Percentiles rank a stretch among this genome's conserved stretches.
Evolutionary conservation across 2,329 filamentous ascomycete genomes (phyloP).

Genomic region (Epichloe gansuensis): DNA sequence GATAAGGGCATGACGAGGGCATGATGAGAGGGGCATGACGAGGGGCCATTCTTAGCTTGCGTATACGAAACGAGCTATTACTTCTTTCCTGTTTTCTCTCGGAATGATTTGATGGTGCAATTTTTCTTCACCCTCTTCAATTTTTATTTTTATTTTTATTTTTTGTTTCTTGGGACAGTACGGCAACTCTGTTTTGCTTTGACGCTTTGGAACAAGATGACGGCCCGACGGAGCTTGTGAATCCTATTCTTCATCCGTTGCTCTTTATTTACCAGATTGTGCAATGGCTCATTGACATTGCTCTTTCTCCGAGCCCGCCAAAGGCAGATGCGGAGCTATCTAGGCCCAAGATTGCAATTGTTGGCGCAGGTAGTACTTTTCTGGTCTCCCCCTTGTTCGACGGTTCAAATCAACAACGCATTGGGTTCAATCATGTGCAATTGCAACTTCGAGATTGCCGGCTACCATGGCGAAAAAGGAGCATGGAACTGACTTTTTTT

Average conservation of each 20-base stretch:
- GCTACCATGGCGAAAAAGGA: too few relatives aligned
- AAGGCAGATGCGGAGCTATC: conserved; percentile 41
- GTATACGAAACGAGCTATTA: too few relatives aligned
- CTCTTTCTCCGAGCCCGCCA: conserved; percentile 61
- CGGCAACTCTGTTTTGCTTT: not conserved
- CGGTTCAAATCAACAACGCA: not conserved
- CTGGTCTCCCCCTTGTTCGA: not conserved
- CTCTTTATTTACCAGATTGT: conserved; percentile 51
- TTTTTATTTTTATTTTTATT: not conserved
- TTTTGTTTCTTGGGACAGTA: not conserved
- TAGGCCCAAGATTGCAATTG: conserved; percentile 55
- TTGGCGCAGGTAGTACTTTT: conserved; percentile 55
- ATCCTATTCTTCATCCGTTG: conserved; percentile 39
- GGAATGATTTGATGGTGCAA: too few relatives aligned
- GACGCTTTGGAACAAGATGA: conserved; percentile 16
- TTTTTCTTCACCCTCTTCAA: too few relatives aligned
- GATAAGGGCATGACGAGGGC: too few relatives aligned
- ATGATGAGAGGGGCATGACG: too few relatives aligned
- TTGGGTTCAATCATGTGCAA: too few relatives aligned
- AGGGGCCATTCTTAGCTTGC: too few relatives aligned
- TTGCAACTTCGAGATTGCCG: too few relatives aligned
- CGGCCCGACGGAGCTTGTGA: conserved; percentile 20
- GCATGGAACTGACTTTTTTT: too few relatives aligned
- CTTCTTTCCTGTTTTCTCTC: too few relatives aligned
- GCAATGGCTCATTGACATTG: conserved; percentile 49